Conservation (phyloP, 805 yeast genomes). For the Candida insectalens region DNA sequence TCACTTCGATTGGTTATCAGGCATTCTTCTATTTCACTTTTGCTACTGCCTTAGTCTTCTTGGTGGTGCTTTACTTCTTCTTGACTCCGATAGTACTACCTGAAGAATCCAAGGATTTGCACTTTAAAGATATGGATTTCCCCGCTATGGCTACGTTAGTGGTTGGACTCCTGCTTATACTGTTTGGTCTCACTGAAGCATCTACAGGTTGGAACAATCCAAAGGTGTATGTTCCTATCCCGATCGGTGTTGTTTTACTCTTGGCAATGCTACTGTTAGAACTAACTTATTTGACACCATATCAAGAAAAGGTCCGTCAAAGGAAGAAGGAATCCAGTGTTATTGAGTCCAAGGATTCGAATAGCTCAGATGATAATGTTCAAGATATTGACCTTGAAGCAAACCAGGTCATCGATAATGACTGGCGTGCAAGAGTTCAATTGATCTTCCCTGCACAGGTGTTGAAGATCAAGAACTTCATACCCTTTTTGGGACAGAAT, state of each 20-base stretch:
- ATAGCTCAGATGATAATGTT: no score
- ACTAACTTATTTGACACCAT: constrained; percentile 9
- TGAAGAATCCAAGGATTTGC: constrained; percentile 13
- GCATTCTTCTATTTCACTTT: constrained; percentile 29
- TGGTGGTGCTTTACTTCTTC: constrained; percentile 12
- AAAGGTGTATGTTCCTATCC: constrained; percentile 30
- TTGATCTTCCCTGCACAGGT: constrained; percentile 15
- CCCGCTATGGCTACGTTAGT: constrained; percentile 26
- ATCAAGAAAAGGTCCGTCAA: constrained; percentile 3
- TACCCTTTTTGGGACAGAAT: constrained; percentile 7
- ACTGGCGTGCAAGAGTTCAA: constrained; percentile 12
- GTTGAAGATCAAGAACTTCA: constrained; percentile 12
- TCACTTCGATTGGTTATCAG: constrained; percentile 28
- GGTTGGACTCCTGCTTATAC: constrained; percentile 26
- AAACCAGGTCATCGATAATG: neutral
- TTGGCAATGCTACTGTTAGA: constrained; percentile 23
- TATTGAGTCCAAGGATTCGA: no score
- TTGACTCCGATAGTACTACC: constrained; percentile 22
- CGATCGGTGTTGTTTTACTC: constrained; percentile 27
- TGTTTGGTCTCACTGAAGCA: constrained; percentile 36
- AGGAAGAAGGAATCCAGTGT: no score
- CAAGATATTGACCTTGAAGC: neutral
- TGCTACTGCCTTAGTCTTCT: constrained; percentile 17
- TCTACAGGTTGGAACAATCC: constrained; percentile 34
- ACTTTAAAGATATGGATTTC: constrained; percentile 24